Evolutionary conservation across 139 green algal genomes (phyloP), one percentile per base, ranked within the genome.

Genomic region (Volvox africanus): DNA sequence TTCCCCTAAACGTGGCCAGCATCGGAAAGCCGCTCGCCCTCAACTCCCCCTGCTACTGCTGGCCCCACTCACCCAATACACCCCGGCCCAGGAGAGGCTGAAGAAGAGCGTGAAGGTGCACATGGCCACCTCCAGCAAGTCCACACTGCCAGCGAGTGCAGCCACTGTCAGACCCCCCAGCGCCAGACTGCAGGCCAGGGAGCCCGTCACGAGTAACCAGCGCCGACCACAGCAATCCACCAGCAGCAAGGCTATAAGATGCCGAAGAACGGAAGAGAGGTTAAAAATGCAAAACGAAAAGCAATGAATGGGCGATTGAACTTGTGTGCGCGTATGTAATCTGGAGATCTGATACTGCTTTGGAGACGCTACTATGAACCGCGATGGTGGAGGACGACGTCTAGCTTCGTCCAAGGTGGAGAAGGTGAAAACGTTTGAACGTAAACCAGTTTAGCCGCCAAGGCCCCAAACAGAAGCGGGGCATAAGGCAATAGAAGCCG

Each of bases 61-160:
- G 26, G 96, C 1, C n/a, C 30, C 62, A 82, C 85, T 87, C 26
- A 98, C 94, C 96, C 95, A 98, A 87, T 97, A 98, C 68, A 98
- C 80, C 12, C 95, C 96, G 1, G 94, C 94, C 94, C 94, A 96
- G 9, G 93, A 96, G 0, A 94, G 13, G 76, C 91, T 96, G 89
- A 98, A 98, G 32, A 84, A 85, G 24, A 98, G 93, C 28, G 98
- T 96, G 95, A 98, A 99, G 33, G 93, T 6, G 90, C 96, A 97
- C 95, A 98, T 95, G 37, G 90, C 89, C 0, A 75, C 67, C 22
- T 97, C 19, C 61, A 92, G 67, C 76, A 88, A 62, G 61, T 30
- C 24, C 20, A 77, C 50, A 26, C 28, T 86, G 35, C 67, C 22
- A 22, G 86, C 80, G 17, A 79, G 68, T 20, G 84, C 77, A 37